Base-by-base conservation (phyloP, 345 rosid species). In the Microthlaspi erraticum region DNA sequence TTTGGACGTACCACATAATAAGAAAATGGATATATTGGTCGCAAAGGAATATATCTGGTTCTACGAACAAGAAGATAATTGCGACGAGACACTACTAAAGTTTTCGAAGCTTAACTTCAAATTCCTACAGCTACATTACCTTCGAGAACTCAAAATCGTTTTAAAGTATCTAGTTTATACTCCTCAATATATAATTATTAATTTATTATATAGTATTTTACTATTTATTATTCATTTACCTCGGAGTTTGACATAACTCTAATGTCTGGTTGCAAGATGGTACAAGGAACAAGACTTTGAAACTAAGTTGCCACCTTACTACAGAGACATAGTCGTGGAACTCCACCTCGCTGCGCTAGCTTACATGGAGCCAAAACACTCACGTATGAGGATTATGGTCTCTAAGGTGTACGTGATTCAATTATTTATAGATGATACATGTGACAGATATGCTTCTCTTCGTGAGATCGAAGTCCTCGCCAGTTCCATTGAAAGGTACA, bases 281-380 rank as follows among this genome's bases (percentile, higher is more conserved):
- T 61, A 44, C 51, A 61, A 61, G 66, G 66, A 44, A 0, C 38
- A 41, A 23, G 51, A 61, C 10, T 29, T 61, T 4, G 51, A 10
- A 43, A 26, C 66, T 2, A 61, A 42, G 66, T 42, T 61, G 14
- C 66, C 66, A 42, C 53, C 51, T 61, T 61, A 41, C 52, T 61
- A 1, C 66, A 61, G 66, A 61, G 41, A 61, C 23, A 61, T 52
- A 43, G 3, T 42, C 39, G 53, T 29, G 37, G 66, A 61, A 3
- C 0, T 41, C 1, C 18, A 20, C 34, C 8, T 60, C 5, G 17
- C 26, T 42, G 2, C 49, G 1, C 23, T 60, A 26, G 6, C 49
- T 4, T 60, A 20, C 43, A 2, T 39, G 1, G 50, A 62, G 54
- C 53, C 67, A 32, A 31, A 62, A 31, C 17, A 16, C 8, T 44